A percentile compares a stretch with the other conserved stretches of the same genome.
phyloP scores from a whole-genome alignment of 495 filamentous ascomycete genomes.

The Talaromyces liani region DNA sequence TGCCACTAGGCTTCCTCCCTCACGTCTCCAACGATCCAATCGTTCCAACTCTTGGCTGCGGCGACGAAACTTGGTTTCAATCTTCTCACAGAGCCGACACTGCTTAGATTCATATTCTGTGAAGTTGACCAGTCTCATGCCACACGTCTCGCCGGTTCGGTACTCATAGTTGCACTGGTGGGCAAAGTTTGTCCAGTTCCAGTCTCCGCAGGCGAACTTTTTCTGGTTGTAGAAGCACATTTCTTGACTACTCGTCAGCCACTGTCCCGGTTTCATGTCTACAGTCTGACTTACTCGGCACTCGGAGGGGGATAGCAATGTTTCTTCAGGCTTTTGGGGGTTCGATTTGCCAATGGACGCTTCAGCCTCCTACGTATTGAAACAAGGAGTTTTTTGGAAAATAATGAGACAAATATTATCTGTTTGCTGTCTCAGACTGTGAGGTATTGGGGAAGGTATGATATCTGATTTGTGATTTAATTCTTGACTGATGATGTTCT shows the following conservation, averaged over 20 bases:
- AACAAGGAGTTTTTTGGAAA: neutral
- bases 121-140: constrained; percentile 80
- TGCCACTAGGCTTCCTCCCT: constrained; percentile 58
- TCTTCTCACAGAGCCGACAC: constrained; percentile 86
- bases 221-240: constrained; percentile 57
- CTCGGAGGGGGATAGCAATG: neutral
- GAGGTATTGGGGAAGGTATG: neutral
- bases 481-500: constrained; percentile 19
- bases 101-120: constrained; percentile 50
- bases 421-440: neutral
- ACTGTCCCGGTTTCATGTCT: constrained; percentile 12
- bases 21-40: constrained; percentile 74
- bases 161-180: constrained; percentile 95
- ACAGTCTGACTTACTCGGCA: constrained; percentile 12
- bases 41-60: constrained; percentile 67
- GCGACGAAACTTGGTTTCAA: constrained; percentile 78
- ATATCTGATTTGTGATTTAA: constrained; percentile 21
- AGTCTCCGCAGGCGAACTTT: constrained; percentile 69
- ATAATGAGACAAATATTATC: neutral
- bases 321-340: constrained; percentile 4
- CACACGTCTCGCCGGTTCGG: constrained; percentile 96
- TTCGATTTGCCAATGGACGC: neutral
- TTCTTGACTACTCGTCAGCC: constrained; percentile 33
- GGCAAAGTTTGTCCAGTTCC: constrained; percentile 92
- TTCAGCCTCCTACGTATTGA: neutral